Base-by-base conservation (phyloP, 768 basidiomycete genomes). In the Strobilomyces dryophilus region DNA sequence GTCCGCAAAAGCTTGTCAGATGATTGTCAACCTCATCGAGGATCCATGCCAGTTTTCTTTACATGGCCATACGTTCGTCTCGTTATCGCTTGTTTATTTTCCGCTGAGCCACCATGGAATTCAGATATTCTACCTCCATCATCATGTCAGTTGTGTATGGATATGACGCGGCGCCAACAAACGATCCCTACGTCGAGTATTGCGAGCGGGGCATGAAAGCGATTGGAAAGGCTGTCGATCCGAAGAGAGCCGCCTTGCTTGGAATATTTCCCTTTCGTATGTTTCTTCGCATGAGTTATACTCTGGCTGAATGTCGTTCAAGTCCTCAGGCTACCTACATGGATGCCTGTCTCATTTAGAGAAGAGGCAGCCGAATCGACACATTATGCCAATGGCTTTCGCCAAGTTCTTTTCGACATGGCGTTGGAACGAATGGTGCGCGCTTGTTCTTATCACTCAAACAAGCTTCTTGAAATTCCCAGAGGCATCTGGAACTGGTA, bases 21-120 rank as follows among this genome's bases (percentile, higher is more conserved):
- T 76, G 46, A 56, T 78, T 17, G 32, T 62, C 29, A 65, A 64
- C n/a, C 54, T 78, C 24, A 55, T 65, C 18, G 48, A 62, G 3
- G 64, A 61, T 37, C 67, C 74, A 21, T 54, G 50, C 20, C 53
- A 55, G 18, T 68, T 67, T 50, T 17, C 46, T 43, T 47, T 27
- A 6, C 70, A 75, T 43, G 26, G 60, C 11, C 53, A 62, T 11
- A 39, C 58, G 68, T 68, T 51, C 20, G 66, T 68, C 17, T 32
- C 29, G 3, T 44, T 36, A 8, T 40, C 20, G 21, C 43, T 9
- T 34, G 2, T 21, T 18, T 41, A 14, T 57, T 18, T 24, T 31
- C 41, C 4, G 31, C 36, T 54, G 12, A 51, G 12, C 8, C 9
- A 21, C 21, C 26, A 24, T 47, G 4, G 20, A 9, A 47, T 44